Evolutionary conservation across 208 protist genomes (phyloP).

Genomic region (Acanthamoeba triangularis): DNA sequence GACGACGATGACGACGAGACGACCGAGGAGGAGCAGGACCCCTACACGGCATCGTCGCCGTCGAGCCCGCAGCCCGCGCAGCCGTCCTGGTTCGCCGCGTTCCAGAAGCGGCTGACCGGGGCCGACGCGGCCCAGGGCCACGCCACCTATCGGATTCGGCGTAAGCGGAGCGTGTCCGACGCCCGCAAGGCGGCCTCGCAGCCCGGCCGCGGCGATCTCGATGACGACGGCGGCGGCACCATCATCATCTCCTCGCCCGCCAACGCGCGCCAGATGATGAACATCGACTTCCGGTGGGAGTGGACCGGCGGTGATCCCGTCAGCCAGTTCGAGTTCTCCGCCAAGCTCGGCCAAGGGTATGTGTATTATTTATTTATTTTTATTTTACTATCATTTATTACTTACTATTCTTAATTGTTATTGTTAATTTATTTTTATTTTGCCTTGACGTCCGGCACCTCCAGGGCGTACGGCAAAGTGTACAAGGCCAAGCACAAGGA

Average conservation of each 20-base stretch:
- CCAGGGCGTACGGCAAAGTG: slow-evolving; percentile 62
- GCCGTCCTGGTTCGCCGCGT: neutral
- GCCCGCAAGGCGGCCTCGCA: neutral
- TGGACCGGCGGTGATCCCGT: slow-evolving; percentile 59
- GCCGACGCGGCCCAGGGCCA: neutral
- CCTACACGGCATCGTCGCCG: neutral
- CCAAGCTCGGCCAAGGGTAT: slow-evolving; percentile 77
- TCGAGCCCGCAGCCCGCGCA: neutral
- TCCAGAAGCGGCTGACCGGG: neutral
- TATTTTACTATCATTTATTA: too few relatives aligned
- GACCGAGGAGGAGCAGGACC: neutral
- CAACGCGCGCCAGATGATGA: slow-evolving; percentile 10
- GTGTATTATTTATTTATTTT: neutral
- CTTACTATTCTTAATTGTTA: too few relatives aligned
- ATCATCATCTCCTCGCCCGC: slow-evolving; percentile 58
- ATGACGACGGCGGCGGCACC: slow-evolving; percentile 32
- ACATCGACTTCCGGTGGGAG: slow-evolving; percentile 54
- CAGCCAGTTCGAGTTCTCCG: slow-evolving; percentile 20
- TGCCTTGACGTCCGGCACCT: too few relatives aligned
- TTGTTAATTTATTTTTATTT: neutral
- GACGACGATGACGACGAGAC: neutral
- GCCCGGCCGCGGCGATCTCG: neutral
- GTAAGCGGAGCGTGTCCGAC: neutral
- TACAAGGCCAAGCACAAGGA: slow-evolving; percentile 72
- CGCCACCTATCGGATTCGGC: slow-evolving; percentile 22